Evolutionary conservation across 371 early-diverging fungal genomes (phyloP), one percentile per base, ranked within the genome.

Genomic region (Fennellomyces sp.): DNA sequence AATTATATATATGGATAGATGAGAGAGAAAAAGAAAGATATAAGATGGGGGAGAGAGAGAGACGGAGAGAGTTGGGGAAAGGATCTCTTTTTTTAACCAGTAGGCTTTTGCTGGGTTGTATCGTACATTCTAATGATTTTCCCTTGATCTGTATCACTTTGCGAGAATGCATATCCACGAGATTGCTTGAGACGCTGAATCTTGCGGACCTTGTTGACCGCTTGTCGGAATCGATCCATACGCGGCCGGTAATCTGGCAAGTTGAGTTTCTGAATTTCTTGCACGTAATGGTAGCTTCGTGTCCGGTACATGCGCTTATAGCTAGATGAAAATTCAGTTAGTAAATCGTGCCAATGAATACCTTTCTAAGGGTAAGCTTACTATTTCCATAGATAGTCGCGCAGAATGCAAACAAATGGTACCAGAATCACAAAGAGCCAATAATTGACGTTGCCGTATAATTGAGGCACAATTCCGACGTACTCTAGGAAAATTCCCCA

Each of bases 181-280:
- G 82, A 89, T 48, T 92, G 84, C 70, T 94, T 96, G 21, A 95
- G 75, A 17, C 97, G 84, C 72, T 98, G 98, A 41, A 94, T 91
- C 69, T 89, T 85, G 26, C 97, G 90, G 11, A 94, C 97, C 77
- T 97, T 97, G 81, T 94, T 92, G 11, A 97, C 96, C 2, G 97
- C 97, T 75, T 95, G 95, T 48, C 93, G 87, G 91, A 98, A 98
- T 56, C 94, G 85, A 70, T 97, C 96, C 94, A 95, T 93, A 29
- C 97, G 83, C 23, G 98, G 97, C 42, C 96, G 86, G 70, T 95
- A 94, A 67, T 97, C 98, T 13, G 97, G 97, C 42, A 97, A 91
- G 78, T 96, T 95, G 86, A 87, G 93, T 74, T 97, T 96, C 75
- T 96, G 95, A 53, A 98, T 96, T 75, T 98, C 98, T 76, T 98